Evolutionary conservation across 495 filamentous ascomycete species (phyloP).

Genomic region (Lasiosphaeria miniovina): DNA sequence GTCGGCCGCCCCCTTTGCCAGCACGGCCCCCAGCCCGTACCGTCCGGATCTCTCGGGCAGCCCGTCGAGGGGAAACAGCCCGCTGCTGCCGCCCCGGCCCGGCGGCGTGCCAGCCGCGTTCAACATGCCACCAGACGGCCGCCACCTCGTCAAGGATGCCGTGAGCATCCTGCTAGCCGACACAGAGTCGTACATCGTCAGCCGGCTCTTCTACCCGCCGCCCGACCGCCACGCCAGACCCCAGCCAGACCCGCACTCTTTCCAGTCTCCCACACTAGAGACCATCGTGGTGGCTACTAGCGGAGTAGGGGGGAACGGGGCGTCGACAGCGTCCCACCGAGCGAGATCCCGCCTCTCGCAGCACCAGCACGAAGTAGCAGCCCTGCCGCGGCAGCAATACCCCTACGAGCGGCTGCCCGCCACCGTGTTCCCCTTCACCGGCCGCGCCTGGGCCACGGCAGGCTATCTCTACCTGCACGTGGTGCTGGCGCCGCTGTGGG

Average conservation of each 20-base stretch:
- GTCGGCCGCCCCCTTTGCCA: not conserved
- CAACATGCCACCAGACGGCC: not conserved
- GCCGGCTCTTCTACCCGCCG: slow-evolving; percentile 21
- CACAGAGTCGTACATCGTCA: slow-evolving; percentile 20
- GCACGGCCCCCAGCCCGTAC: not conserved
- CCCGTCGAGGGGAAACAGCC: not conserved
- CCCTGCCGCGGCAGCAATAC: not conserved
- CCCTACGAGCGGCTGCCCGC: slow-evolving; percentile 8
- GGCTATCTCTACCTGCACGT: slow-evolving; percentile 26
- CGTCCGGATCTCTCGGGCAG: not conserved
- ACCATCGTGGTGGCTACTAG: not conserved
- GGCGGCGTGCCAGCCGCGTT: too few species aligned
- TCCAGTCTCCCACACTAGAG: not conserved
- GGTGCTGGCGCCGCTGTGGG: slow-evolving; percentile 12
- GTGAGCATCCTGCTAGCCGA: slow-evolving; percentile 14
- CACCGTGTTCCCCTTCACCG: slow-evolving; percentile 14
- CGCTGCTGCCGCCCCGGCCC: not conserved
- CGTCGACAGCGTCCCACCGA: too few species aligned
- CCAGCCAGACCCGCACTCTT: not conserved
- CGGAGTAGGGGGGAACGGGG: too few species aligned
- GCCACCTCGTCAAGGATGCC: slow-evolving; percentile 4
- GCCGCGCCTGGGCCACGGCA: slow-evolving; percentile 26
- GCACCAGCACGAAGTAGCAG: not conserved
- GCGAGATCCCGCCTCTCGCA: not conserved
- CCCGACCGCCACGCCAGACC: not conserved